A percentile compares a stretch with the other conserved stretches of the same genome.
Evolutionary conservation across 331 rosid genomes (phyloP).

Genomic region (Cydonia oblonga): DNA sequence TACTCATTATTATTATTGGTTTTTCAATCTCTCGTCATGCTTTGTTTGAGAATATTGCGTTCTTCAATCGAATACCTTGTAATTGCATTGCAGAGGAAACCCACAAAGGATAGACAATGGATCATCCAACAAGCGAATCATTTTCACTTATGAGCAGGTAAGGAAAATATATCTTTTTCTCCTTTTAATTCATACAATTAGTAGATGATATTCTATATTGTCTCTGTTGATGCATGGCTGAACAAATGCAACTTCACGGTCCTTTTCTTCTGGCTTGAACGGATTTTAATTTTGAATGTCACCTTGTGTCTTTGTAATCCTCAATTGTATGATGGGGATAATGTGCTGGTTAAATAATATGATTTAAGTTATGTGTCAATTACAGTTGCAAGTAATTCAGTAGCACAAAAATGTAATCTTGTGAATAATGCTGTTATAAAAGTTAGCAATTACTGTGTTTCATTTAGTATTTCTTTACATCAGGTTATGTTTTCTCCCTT

Average conservation of each 20-base stretch:
- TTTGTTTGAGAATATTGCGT: background rate
- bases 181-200: background rate
- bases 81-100: conserved; percentile 62
- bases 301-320: background rate
- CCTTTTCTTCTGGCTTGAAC: background rate
- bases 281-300: background rate
- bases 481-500: background rate
- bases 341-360: background rate
- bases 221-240: background rate
- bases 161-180: background rate
- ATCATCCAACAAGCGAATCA: conserved; percentile 78
- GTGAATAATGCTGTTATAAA: background rate
- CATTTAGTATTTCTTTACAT: background rate
- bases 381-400: background rate
- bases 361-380: background rate
- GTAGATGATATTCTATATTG: background rate
- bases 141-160: conserved; percentile 94
- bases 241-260: background rate
- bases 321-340: background rate
- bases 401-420: background rate
- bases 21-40: background rate
- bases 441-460: background rate
- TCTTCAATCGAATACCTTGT: conserved; percentile 2
- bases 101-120: conserved; percentile 92
- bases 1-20: background rate